Evolutionary conservation across 2,329 filamentous ascomycete genomes (phyloP).

Genomic region (Graphium sp.): DNA sequence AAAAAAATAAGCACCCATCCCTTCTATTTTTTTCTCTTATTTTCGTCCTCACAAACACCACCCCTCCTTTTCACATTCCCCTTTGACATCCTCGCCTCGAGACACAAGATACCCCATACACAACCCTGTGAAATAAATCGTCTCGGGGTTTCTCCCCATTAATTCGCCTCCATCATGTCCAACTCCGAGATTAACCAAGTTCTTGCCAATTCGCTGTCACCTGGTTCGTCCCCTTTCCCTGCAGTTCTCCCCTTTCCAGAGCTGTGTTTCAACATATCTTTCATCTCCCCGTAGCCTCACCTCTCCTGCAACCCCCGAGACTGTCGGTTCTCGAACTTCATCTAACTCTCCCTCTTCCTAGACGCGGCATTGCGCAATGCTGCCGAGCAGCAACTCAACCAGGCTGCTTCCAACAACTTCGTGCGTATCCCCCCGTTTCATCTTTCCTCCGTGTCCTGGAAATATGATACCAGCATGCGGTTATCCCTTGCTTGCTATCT

Average conservation of each 20-base stretch:
- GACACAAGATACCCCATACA: slow-evolving; percentile 2
- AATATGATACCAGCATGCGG: slow-evolving; percentile 3
- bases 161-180: no score
- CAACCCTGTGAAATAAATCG: slow-evolving; percentile 10
- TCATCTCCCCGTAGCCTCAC: background rate
- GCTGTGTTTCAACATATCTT: no score
- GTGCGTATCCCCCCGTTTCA: slow-evolving; percentile 33
- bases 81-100: slow-evolving; percentile 1
- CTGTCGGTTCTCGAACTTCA: slow-evolving; percentile 12
- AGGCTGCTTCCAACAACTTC: slow-evolving; percentile 90
- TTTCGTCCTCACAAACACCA: background rate
- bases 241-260: background rate
- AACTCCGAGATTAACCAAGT: slow-evolving; percentile 93
- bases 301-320: no score
- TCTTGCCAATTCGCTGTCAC: slow-evolving; percentile 88
- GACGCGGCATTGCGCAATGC: slow-evolving; percentile 79
- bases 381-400: slow-evolving; percentile 85
- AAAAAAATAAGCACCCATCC: no score
- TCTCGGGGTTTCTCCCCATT: no score
- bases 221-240: slow-evolving; percentile 45
- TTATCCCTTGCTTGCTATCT: slow-evolving; percentile 1
- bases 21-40: background rate
- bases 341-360: slow-evolving; percentile 15
- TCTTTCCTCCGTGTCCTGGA: slow-evolving; percentile 5
- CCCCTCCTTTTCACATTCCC: background rate